phyloP scores from a whole-genome alignment of 345 rosid genomes.

The Angophora floribunda region DNA sequence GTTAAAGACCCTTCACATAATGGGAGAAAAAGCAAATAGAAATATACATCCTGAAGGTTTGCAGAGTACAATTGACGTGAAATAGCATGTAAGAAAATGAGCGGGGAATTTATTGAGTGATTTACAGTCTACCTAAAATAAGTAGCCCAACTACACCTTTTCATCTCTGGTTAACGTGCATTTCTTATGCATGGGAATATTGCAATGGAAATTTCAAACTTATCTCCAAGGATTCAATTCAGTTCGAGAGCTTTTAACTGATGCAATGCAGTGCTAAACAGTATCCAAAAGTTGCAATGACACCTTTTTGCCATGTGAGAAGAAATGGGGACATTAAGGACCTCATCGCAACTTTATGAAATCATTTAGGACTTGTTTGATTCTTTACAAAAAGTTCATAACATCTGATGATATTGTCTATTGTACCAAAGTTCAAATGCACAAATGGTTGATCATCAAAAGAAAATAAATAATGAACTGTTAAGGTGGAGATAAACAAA shows the following conservation, averaged over 20 bases:
- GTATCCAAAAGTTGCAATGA: not conserved
- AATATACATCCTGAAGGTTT: not conserved
- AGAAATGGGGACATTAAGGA: not conserved
- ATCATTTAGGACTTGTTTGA: not conserved
- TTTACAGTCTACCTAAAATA: not conserved
- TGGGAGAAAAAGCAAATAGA: not conserved
- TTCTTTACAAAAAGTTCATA: not conserved
- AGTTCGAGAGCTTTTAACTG: not conserved
- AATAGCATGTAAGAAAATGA: not conserved
- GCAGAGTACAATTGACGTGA: not conserved
- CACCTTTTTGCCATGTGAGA: not conserved
- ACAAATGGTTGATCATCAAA: not conserved
- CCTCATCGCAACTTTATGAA: not conserved
- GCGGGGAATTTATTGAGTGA: not conserved
- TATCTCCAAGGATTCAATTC: not conserved
- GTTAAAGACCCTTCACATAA: not conserved
- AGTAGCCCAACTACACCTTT: not conserved
- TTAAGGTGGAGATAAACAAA: not conserved
- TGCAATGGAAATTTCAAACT: not conserved
- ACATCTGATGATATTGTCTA: not conserved
- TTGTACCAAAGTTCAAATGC: not conserved
- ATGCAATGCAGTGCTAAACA: not conserved
- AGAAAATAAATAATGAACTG: not conserved
- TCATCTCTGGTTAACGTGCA: not conserved
- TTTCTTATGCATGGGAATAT: not conserved